phyloP scores from a whole-genome alignment of 371 early-diverging fungal genomes.

The Choanephora cucurbitarum region DNA sequence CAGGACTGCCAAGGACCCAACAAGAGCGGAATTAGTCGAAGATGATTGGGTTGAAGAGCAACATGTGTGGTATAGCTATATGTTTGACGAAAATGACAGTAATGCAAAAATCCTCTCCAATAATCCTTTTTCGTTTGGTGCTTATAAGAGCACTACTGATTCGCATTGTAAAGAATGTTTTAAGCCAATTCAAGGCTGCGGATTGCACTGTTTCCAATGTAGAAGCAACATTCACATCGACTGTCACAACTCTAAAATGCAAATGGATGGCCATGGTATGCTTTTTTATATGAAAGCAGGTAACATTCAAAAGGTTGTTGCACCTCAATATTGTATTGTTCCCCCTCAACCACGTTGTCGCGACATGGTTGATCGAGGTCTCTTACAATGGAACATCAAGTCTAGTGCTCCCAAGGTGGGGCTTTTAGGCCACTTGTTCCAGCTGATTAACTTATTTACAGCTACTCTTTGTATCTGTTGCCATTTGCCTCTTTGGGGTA shows the following conservation, averaged over 20 bases:
- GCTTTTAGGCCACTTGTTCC: constrained; percentile 48
- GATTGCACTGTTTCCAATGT: constrained; percentile 59
- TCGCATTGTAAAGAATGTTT: constrained; percentile 56
- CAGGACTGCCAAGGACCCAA: constrained; percentile 1
- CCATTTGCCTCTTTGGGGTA: constrained; percentile 58
- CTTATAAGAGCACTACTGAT: constrained; percentile 32
- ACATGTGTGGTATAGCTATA: constrained; percentile 51
- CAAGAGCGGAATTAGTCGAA: constrained; percentile 1
- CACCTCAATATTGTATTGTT: constrained; percentile 45
- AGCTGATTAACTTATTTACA: constrained; percentile 58
- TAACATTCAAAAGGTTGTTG: constrained; percentile 48
- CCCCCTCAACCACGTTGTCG: constrained; percentile 28
- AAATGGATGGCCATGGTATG: constrained; percentile 34
- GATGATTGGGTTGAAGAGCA: constrained; percentile 18
- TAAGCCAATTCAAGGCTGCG: constrained; percentile 48
- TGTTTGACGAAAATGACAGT: constrained; percentile 24
- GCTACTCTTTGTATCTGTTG: constrained; percentile 56
- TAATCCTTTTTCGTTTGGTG: constrained; percentile 8
- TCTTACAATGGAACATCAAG: constrained; percentile 16
- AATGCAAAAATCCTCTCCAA: not conserved
- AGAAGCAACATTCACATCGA: constrained; percentile 43
- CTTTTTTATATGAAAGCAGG: constrained; percentile 49
- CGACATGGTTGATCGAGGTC: constrained; percentile 15
- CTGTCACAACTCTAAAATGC: constrained; percentile 29
- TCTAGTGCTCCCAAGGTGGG: constrained; percentile 19